Conservation (phyloP, 208 protist genomes). For the Trypanosoma mega region DNA sequence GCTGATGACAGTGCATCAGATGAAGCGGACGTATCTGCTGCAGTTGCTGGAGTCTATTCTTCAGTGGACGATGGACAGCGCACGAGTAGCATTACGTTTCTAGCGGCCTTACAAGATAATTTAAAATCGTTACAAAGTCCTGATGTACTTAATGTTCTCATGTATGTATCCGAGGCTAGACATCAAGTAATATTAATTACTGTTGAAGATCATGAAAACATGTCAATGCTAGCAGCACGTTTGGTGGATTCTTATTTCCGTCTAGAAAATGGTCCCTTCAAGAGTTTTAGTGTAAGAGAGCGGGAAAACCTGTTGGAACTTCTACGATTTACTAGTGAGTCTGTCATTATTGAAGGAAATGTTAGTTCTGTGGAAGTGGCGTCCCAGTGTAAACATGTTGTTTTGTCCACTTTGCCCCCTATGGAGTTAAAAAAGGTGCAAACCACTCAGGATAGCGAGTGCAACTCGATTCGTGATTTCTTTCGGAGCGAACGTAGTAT, state of each 20-base stretch:
- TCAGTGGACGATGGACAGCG: conserved; percentile 32
- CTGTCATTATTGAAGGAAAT: conserved; percentile 19
- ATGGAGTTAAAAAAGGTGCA: conserved; percentile 22
- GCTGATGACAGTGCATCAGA: conserved; percentile 14
- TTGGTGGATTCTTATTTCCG: conserved; percentile 38
- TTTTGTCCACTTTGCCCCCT: conserved; percentile 30
- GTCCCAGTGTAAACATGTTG: conserved; percentile 25
- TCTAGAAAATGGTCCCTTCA: conserved; percentile 36
- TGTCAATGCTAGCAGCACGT: conserved; percentile 28
- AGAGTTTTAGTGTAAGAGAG: conserved; percentile 20
- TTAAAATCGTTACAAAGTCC: conserved; percentile 30
- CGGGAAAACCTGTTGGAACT: conserved; percentile 12
- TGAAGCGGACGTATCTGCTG: conserved; percentile 30
- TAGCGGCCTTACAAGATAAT: conserved; percentile 39
- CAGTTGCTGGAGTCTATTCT: conserved; percentile 39
- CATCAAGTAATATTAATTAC: conserved; percentile 44
- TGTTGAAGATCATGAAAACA: conserved; percentile 30
- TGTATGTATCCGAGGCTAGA: conserved; percentile 33
- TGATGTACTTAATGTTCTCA: conserved; percentile 37
- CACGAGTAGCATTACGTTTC: conserved; percentile 35
- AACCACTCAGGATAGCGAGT: conserved; percentile 6
- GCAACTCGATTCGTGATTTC: conserved; percentile 27
- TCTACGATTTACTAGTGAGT: conserved; percentile 39
- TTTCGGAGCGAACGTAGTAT: conserved; percentile 23
- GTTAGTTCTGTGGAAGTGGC: conserved; percentile 25